These are phyloP conservation scores for Coemansia sp. DNA, from an alignment of 192 early-diverging fungal species.

Conservation along the genomic window DNA sequence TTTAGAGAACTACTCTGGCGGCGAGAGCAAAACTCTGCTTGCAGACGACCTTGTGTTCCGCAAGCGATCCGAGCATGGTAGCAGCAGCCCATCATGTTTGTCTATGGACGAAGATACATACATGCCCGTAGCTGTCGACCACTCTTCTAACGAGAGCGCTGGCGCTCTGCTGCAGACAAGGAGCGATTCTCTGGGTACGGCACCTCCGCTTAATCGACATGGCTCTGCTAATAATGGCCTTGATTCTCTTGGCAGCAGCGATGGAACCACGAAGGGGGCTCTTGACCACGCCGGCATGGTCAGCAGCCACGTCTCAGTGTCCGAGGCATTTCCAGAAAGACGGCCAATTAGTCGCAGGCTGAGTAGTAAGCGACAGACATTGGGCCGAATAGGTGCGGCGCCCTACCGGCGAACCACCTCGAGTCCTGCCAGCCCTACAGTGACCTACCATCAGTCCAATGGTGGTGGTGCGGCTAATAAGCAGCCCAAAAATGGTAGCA, in stretches of 20 bases:
- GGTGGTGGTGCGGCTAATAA: background rate
- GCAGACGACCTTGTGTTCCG: background rate
- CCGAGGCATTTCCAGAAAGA: constrained; percentile 49
- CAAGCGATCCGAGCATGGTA: background rate
- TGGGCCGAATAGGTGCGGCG: background rate
- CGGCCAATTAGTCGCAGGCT: constrained; percentile 29
- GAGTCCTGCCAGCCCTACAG: background rate
- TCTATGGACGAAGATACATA: background rate
- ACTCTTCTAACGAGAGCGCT: background rate
- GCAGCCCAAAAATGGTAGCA: background rate
- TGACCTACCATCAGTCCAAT: background rate
- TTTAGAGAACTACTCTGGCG: constrained; percentile 23
- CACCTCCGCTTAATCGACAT: constrained; percentile 1
- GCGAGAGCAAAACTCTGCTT: constrained; percentile 1
- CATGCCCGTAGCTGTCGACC: background rate
- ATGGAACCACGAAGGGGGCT: background rate
- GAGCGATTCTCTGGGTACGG: background rate
- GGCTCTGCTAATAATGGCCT: background rate
- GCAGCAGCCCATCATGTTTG: background rate
- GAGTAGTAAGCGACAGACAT: constrained; percentile 6
- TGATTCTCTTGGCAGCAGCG: background rate
- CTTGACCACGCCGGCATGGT: background rate
- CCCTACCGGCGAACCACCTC: background rate
- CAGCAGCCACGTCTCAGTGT: constrained; percentile 17
- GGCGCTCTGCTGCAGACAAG: constrained; percentile 1